Evolutionary conservation across 495 filamentous ascomycete genomes (phyloP), one percentile per base, ranked within the genome.

Genomic region (Hyphodiscus hymeniophilus): DNA sequence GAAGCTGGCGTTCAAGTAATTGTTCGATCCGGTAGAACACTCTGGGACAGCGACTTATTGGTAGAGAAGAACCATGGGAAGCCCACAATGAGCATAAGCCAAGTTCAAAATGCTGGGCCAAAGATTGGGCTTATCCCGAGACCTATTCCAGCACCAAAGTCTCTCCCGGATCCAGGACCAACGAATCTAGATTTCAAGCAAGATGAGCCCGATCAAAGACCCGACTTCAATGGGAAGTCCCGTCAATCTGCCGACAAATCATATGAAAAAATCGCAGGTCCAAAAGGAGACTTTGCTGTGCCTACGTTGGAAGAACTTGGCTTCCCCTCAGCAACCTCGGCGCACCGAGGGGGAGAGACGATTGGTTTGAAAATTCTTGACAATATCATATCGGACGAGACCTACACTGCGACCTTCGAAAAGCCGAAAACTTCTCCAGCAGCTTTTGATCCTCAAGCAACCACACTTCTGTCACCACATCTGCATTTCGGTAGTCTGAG

Each of bases 391-490:
- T 57, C 66, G 0, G 63, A 86, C 51, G 69, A 74, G 45, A 66
- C 73, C 34, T 86, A 84, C 55, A 76, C 79, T 0, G 81, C 77
- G 7, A 79, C 71, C 12, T 87, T 86, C 49, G 71, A 76, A 45
- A 87, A 87, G 59, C 83, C 83, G 7, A 74, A 74, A 20, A 85
- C 82, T 1, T 81, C 81, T 5, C 82, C 83, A 0, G 78, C 83
- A 12, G 80, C 71, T 0, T 85, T 85, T 50, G 68, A 75, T 23
- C 82, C 82, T 0, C 79, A 81, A 63, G 70, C 80, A 0, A 85
- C 82, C 3, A 85, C 80, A 4, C 65, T 85, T 3, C 70, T 85
- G 8, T 83, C 79, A 0, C 82, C 81, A 7, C 77, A 84, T 58
- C 64, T 84, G n/a, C 83, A 87, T 55, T 87, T 87, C 44, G 80